Evolutionary conservation across 768 basidiomycete species (phyloP).

Genomic region (Mycena rebaudengoi): DNA sequence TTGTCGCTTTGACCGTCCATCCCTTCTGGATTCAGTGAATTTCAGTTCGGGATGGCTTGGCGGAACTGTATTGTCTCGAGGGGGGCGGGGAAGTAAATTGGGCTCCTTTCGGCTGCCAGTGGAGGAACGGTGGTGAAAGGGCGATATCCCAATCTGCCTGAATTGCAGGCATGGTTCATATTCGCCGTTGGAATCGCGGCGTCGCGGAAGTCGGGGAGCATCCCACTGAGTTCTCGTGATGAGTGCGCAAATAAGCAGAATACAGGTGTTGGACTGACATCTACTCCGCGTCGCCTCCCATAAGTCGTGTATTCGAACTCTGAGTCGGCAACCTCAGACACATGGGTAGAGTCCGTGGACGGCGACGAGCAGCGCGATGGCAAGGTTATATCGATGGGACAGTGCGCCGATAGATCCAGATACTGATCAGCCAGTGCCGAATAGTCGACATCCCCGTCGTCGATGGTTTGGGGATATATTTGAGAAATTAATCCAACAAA

Average conservation of each 20-base stretch:
- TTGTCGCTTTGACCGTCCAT: conserved; percentile 6
- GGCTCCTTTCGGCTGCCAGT: neutral
- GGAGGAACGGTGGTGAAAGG: neutral
- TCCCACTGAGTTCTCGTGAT: neutral
- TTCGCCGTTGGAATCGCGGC: neutral
- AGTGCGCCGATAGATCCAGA: conserved; percentile 5
- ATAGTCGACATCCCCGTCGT: neutral
- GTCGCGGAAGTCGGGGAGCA: neutral
- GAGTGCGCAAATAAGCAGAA: neutral
- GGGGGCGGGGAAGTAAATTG: too few relatives aligned
- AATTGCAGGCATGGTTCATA: too few relatives aligned
- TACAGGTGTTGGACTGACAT: neutral
- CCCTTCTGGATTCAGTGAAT: conserved; percentile 1
- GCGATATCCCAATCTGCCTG: too few relatives aligned
- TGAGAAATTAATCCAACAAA: neutral
- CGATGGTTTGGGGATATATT: neutral
- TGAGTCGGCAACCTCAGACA: neutral
- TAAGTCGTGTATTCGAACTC: neutral
- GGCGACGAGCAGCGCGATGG: neutral
- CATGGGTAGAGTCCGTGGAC: neutral
- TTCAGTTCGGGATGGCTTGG: neutral
- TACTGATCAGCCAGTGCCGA: neutral
- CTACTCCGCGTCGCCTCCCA: neutral
- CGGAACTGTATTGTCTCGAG: neutral
- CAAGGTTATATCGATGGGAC: neutral